Evolutionary conservation across 257 asterid genomes (phyloP).

Genomic region (Nicotiana noctiflora): DNA sequence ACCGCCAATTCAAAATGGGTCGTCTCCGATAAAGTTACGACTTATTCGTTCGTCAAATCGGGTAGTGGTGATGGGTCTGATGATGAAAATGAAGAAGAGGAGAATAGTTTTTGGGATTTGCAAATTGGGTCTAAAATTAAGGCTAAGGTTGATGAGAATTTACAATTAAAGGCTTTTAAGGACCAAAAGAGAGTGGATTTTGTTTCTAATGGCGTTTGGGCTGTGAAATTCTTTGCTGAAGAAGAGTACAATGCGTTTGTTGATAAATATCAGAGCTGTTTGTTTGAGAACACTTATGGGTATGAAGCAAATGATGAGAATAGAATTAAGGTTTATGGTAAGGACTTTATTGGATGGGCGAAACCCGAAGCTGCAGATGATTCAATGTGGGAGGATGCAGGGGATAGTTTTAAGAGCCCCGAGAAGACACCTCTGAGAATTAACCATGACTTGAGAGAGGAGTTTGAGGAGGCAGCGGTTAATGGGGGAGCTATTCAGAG

Average conservation of each 20-base stretch:
- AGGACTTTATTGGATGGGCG: slow-evolving; percentile 93
- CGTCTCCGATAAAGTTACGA: slow-evolving; percentile 45
- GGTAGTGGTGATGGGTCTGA: slow-evolving; percentile 34
- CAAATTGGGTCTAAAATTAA: slow-evolving; percentile 60
- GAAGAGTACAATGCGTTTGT: slow-evolving; percentile 54
- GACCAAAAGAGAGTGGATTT: slow-evolving; percentile 82
- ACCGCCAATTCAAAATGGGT: slow-evolving; percentile 65
- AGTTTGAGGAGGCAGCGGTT: slow-evolving; percentile 73
- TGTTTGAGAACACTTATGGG: slow-evolving; percentile 81
- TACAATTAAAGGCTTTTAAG: slow-evolving; percentile 67
- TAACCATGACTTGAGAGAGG: slow-evolving; percentile 61
- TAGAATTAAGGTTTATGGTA: slow-evolving; percentile 81
- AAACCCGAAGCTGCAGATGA: slow-evolving; percentile 86
- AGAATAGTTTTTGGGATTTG: slow-evolving; percentile 48
- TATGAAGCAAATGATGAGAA: slow-evolving; percentile 75
- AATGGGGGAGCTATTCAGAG: slow-evolving; percentile 73
- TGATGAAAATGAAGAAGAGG: slow-evolving; percentile 37
- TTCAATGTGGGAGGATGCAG: slow-evolving; percentile 91
- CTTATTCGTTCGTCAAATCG: slow-evolving; percentile 50
- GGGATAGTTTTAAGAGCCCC: slow-evolving; percentile 47
- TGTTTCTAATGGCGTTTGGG: slow-evolving; percentile 83
- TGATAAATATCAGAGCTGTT: slow-evolving; percentile 50
- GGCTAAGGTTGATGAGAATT: slow-evolving; percentile 49
- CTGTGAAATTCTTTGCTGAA: slow-evolving; percentile 43
- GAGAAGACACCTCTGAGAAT: slow-evolving; percentile 38